Evolutionary conservation across 73 alveolate species (phyloP).

Genomic region (Symbiodinium natans): DNA sequence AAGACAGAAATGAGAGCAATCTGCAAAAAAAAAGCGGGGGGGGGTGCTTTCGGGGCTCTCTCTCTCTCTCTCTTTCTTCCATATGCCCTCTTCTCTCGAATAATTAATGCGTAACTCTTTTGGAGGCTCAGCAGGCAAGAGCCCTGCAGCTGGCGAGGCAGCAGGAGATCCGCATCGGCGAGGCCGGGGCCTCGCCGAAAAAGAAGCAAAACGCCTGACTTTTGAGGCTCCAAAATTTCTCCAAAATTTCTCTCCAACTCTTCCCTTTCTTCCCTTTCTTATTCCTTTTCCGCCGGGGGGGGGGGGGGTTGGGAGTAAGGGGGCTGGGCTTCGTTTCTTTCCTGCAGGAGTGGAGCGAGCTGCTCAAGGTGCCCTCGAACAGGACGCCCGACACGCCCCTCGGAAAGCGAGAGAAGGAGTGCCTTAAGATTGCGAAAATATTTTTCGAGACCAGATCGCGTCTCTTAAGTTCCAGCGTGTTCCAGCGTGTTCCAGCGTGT

Average conservation of each 20-base stretch:
- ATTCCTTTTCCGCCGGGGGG: neutral
- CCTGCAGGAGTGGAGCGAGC: conserved; percentile 61
- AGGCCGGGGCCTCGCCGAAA: neutral
- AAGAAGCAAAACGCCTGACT: no score
- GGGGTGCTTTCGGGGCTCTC: no score
- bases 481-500: neutral
- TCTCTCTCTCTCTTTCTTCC: no score
- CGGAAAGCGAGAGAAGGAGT: neutral
- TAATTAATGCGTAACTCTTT: neutral
- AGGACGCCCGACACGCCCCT: conserved; percentile 33
- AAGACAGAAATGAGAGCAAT: no score
- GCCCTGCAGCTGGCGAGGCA: conserved; percentile 81
- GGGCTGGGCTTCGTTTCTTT: neutral
- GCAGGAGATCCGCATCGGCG: conserved; percentile 91
- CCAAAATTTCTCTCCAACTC: no score
- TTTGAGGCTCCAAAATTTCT: no score
- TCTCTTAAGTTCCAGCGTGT: no score
- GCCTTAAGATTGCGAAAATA: no score
- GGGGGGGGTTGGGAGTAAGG: neutral
- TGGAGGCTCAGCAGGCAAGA: conserved; percentile 56
- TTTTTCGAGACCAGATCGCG: no score
- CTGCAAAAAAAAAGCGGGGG: no score
- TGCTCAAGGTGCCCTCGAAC: conserved; percentile 42
- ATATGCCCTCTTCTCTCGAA: no score
- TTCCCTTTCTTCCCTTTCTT: no score